phyloP scores from a whole-genome alignment of 1,284 basidiomycete genomes.

The Pseudomicrostroma phylloplanum region DNA sequence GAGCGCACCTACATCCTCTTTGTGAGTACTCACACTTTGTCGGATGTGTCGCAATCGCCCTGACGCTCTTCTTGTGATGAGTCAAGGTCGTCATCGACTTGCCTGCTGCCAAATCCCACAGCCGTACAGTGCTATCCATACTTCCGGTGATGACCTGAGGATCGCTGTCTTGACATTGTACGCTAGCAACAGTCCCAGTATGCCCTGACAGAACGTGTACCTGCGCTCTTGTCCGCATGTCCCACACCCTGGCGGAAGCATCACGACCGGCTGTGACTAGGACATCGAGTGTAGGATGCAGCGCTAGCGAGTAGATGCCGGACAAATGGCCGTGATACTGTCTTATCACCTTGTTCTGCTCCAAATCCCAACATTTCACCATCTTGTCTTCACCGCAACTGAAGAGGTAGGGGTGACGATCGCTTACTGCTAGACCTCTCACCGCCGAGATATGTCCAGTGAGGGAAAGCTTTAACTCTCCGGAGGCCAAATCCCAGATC shows the following conservation, averaged over 20 bases:
- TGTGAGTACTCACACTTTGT: conserved; percentile 61
- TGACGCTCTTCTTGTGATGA: conserved; percentile 95
- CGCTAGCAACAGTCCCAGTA: conserved; percentile 85
- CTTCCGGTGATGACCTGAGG: conserved; percentile 95
- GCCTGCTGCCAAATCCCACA: conserved; percentile 98
- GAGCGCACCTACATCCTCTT: background rate
- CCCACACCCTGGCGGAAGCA: conserved; percentile 93
- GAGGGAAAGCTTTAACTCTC: conserved; percentile 86
- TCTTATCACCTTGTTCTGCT: conserved; percentile 96
- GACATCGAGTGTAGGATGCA: conserved; percentile 93
- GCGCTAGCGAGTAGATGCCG: conserved; percentile 70
- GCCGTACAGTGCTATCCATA: conserved; percentile 92
- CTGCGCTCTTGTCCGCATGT: conserved; percentile 95
- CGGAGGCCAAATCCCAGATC: conserved; percentile 97
- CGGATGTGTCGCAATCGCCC: conserved; percentile 85
- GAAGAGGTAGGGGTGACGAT: conserved; percentile 92
- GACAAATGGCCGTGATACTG: conserved; percentile 97
- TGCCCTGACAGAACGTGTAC: conserved; percentile 90
- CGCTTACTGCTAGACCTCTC: conserved; percentile 82
- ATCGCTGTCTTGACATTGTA: conserved; percentile 90
- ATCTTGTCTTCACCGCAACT: conserved; percentile 97
- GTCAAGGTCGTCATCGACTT: conserved; percentile 92
- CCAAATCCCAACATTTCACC: conserved; percentile 99
- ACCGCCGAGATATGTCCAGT: conserved; percentile 98
- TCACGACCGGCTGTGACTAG: conserved; percentile 92